Conservation (phyloP, 1,139 yeast genomes). For the Geotrichum phurueaensis region DNA sequence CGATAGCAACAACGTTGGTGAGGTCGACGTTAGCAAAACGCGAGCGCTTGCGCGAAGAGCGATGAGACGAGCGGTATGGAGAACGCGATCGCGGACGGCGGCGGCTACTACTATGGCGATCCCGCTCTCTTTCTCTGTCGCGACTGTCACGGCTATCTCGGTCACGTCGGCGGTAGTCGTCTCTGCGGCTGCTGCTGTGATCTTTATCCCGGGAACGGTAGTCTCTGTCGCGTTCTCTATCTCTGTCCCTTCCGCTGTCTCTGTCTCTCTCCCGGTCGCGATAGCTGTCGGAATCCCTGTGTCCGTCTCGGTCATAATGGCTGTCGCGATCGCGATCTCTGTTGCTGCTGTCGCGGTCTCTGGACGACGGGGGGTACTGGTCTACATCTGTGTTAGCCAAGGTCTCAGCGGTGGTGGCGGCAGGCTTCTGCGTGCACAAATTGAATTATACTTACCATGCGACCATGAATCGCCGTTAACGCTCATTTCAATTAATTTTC, state of each 20-base stretch:
- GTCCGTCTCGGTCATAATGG: conserved; percentile 16
- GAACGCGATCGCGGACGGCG: conserved; percentile 20
- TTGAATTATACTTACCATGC: background rate
- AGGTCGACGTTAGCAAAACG: conserved; percentile 27
- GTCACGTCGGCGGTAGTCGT: conserved; percentile 19
- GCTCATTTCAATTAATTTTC: background rate
- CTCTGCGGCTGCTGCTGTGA: conserved; percentile 22
- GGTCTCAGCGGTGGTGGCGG: background rate
- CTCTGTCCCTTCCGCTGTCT: conserved; percentile 14
- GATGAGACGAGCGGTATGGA: conserved; percentile 18
- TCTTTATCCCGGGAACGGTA: conserved; percentile 22
- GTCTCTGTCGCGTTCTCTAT: conserved; percentile 22
- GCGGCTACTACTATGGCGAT: conserved; percentile 16
- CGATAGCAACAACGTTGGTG: conserved; percentile 39
- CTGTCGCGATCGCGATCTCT: conserved; percentile 10
- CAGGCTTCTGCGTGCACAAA: background rate
- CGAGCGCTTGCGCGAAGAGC: conserved; percentile 18
- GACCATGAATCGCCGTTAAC: background rate
- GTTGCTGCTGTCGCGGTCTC: background rate
- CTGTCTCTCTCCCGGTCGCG: conserved; percentile 17
- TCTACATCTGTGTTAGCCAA: background rate
- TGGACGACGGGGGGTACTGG: background rate
- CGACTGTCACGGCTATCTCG: conserved; percentile 20
- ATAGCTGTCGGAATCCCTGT: conserved; percentile 19
- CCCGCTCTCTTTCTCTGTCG: conserved; percentile 20